Base-by-base conservation (phyloP, 2,329 filamentous ascomycete species). In the Colletotrichum sp. region DNA sequence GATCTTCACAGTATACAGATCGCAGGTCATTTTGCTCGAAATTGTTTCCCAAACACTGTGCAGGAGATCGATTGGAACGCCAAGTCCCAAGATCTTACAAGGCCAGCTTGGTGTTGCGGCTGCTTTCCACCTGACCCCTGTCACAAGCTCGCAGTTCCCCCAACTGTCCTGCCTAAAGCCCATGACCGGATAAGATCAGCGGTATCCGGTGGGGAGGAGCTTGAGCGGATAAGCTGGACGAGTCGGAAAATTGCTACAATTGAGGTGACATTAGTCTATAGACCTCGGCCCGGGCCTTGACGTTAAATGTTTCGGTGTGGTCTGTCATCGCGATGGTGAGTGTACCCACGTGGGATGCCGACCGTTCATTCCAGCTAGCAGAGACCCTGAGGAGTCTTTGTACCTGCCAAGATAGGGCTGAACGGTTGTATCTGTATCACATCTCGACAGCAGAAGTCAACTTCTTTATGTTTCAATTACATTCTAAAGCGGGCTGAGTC, bases 41-140 rank as follows among this genome's bases (percentile, higher is more conserved):
- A 21, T 7, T 4, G 1, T 21, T 13, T 3, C 43, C 2, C 10
- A 13, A 7, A 6, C 0, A 3, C n/a, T 52, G 2, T 48, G 6
- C 43, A 52, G 18, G 43, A 52, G 3, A 52, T 3, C 6, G 10
- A 13, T 52, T 52, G 4, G n/a, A 48, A 18, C 10, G 43, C 2
- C 43, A 52, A 13, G 6, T 21, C 43, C n/a, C n/a, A 3, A 3
- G 10, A 21, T 52, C 43, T 13, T 7, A 13, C 10, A 52, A 52
- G 43, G 2, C n/a, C 43, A 7, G 43, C 43, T 21, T 52, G n/a
- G n/a, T 52, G 43, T 21, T 21, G 43, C 4, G 13, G n/a, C 43
- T 52, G 43, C 12, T 52, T 52, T 52, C 10, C 43, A 13, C 43
- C 6, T 4, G 5, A 52, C n/a, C 43, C 43, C 43, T 52, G 43